Conservation (phyloP, 192 early-diverging fungal genomes). For the Allomyces javanicus region DNA sequence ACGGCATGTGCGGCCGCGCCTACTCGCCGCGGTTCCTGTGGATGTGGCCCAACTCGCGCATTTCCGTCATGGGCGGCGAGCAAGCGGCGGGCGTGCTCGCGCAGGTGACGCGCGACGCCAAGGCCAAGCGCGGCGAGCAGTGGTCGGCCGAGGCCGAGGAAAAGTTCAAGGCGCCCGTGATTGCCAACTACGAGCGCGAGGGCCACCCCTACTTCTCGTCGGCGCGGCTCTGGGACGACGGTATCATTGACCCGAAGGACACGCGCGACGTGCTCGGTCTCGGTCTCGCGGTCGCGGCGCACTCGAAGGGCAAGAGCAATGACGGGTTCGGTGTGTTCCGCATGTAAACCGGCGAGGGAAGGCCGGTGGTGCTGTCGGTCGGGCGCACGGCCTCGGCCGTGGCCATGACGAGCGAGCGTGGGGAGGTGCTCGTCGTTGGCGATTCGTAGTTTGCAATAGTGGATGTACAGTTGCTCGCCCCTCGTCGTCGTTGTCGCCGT, state of each 20-base stretch:
- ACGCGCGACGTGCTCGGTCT: constrained; percentile 75
- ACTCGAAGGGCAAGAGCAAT: constrained; percentile 39
- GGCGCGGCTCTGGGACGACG: constrained; percentile 83
- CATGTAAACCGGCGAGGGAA: constrained; percentile 43
- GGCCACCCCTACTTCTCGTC: constrained; percentile 91
- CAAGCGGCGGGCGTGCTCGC: constrained; percentile 83
- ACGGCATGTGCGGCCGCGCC: constrained; percentile 93
- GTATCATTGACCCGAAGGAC: constrained; percentile 72
- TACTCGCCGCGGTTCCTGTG: constrained; percentile 85
- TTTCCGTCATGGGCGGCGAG: constrained; percentile 96
- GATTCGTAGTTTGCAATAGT: no score
- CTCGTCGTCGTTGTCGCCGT: no score
- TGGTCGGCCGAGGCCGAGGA: constrained; percentile 64
- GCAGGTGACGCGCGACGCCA: constrained; percentile 63
- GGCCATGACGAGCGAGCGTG: no score
- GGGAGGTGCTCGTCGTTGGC: no score
- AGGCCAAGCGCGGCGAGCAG: constrained; percentile 49
- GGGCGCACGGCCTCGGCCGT: no score
- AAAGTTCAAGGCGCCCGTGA: constrained; percentile 62
- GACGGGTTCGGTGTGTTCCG: constrained; percentile 88
- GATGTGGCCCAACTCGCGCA: constrained; percentile 88
- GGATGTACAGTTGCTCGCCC: no score
- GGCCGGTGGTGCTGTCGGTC: no score
- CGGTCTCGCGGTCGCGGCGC: constrained; percentile 56
- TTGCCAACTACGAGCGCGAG: constrained; percentile 69